These are phyloP conservation scores for Phytophthora sansomeana DNA, from an alignment of 352 stramenopile species.

Conservation along the genomic window DNA sequence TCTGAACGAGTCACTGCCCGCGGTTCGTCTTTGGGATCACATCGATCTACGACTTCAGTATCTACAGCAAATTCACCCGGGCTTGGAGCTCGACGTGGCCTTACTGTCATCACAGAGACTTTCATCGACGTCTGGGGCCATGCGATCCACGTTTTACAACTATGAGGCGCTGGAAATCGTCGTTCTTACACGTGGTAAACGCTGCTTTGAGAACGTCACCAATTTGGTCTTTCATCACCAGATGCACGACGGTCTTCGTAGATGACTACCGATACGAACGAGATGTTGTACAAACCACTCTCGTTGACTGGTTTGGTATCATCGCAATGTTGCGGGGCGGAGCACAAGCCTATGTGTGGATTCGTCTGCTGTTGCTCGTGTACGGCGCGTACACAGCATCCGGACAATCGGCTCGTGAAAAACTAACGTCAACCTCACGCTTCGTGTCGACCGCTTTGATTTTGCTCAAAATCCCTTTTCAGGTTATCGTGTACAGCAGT, in stretches of 20 bases:
- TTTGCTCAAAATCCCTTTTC: conserved; percentile 54
- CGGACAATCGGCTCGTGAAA: not conserved
- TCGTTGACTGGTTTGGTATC: conserved; percentile 41
- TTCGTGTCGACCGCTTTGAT: conserved; percentile 22
- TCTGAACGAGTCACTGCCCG: conserved; percentile 6
- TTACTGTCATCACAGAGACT: conserved; percentile 34
- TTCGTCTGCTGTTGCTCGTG: conserved; percentile 39
- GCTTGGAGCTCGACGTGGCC: conserved; percentile 37
- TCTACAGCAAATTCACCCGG: conserved; percentile 35
- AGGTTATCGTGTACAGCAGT: conserved; percentile 63
- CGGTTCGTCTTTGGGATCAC: conserved; percentile 42
- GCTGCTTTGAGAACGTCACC: conserved; percentile 4
- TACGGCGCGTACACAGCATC: conserved; percentile 15
- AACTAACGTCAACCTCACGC: not conserved
- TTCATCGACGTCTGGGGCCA: conserved; percentile 13
- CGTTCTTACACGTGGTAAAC: conserved; percentile 41
- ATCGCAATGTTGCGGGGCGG: conserved; percentile 40
- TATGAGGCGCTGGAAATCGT: conserved; percentile 41
- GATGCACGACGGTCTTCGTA: conserved; percentile 45
- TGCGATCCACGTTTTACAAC: conserved; percentile 21
- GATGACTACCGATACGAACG: conserved; percentile 72
- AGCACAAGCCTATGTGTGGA: conserved; percentile 57
- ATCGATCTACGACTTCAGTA: conserved; percentile 33
- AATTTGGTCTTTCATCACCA: not conserved
- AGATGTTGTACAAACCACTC: conserved; percentile 42